Evolutionary conservation across 208 protist species (phyloP).

Genomic region (Chromosphaera perkinsii): DNA sequence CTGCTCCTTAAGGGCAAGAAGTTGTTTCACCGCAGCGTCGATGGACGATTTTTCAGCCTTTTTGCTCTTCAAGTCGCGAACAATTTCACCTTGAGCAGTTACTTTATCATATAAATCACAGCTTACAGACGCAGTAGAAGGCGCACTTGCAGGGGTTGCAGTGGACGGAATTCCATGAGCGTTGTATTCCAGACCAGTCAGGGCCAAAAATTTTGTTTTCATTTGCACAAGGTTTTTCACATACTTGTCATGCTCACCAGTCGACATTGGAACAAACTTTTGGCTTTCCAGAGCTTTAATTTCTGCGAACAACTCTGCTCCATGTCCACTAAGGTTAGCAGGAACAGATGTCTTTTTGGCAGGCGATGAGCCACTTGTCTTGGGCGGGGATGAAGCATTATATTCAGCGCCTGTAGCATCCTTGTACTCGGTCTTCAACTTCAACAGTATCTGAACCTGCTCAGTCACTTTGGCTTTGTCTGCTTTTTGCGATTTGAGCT

Average conservation of each 20-base stretch:
- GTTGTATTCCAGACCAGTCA: too few species aligned
- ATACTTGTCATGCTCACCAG: not conserved
- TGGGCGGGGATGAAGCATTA: too few species aligned
- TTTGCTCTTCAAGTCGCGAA: conserved; percentile 32
- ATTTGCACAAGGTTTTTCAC: not conserved
- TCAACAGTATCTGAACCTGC: not conserved
- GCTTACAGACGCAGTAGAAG: not conserved
- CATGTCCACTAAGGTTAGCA: too few species aligned
- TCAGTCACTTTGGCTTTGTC: not conserved
- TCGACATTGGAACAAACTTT: too few species aligned
- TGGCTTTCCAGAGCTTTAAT: too few species aligned
- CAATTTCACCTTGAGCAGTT: conserved; percentile 51
- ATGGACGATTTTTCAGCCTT: conserved; percentile 6
- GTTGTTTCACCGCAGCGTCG: conserved; percentile 15
- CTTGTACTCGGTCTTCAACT: conserved; percentile 10
- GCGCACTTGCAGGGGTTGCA: too few species aligned
- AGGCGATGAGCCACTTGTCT: too few species aligned
- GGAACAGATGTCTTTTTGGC: too few species aligned
- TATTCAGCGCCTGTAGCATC: not conserved
- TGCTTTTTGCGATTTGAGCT: not conserved
- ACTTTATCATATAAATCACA: not conserved
- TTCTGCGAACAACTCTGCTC: too few species aligned
- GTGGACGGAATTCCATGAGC: too few species aligned
- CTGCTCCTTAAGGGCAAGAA: conserved; percentile 39
- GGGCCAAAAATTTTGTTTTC: too few species aligned